Evolutionary conservation across 805 yeast genomes (phyloP).

Genomic region (Pichia thaimueangensis): DNA sequence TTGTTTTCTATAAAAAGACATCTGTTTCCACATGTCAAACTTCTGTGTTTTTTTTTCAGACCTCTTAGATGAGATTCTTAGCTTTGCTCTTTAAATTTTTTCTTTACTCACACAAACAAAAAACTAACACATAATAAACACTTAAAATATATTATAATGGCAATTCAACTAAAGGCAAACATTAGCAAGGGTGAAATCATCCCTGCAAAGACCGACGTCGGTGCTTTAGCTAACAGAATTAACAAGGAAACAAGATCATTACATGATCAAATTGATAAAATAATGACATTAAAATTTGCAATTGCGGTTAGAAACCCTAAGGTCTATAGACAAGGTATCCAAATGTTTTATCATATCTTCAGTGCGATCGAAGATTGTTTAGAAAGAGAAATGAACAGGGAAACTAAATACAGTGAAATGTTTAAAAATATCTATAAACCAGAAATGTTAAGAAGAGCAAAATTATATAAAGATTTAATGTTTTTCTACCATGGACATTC

Average conservation of each 20-base stretch:
- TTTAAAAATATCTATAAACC: slow-evolving; percentile 62
- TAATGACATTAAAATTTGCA: slow-evolving; percentile 64
- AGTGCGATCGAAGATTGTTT: slow-evolving; percentile 53
- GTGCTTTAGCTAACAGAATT: slow-evolving; percentile 79
- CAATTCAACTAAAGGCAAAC: no score
- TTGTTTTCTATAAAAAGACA: no score
- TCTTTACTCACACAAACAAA: no score
- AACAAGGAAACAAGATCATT: slow-evolving; percentile 57
- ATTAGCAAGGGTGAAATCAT: slow-evolving; percentile 44
- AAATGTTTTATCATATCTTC: slow-evolving; percentile 65
- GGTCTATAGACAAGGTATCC: slow-evolving; percentile 76
- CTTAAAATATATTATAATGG: slow-evolving; percentile 9
- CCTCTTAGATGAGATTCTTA: no score
- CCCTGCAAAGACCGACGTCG: slow-evolving; percentile 74
- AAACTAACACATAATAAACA: no score
- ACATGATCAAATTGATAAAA: slow-evolving; percentile 65
- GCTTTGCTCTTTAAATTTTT: no score
- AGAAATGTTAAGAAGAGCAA: slow-evolving; percentile 55
- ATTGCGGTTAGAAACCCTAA: slow-evolving; percentile 69
- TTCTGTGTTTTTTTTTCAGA: no score
- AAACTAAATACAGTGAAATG: slow-evolving; percentile 38
- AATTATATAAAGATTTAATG: slow-evolving; percentile 54
- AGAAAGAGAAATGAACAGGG: slow-evolving; percentile 37
- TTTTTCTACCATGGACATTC: slow-evolving; percentile 55
- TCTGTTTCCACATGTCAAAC: no score